Base-by-base conservation (phyloP, 1,284 basidiomycete species). In the Flammula alnicola region DNA sequence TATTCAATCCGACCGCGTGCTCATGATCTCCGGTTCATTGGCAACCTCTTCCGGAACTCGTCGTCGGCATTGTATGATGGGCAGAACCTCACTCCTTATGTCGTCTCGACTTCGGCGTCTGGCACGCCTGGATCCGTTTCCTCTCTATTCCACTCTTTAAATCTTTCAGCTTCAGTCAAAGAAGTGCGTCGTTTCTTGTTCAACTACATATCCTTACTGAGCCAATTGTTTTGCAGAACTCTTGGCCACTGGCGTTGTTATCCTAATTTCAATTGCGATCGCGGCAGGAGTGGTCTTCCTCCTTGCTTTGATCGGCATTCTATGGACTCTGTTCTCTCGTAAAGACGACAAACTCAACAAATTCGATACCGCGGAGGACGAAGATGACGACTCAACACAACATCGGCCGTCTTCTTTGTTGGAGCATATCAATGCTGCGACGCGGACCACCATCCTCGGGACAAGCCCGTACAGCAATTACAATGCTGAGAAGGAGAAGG, bases 211-310 rank as follows among this genome's bases (percentile, higher is more conserved):
- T 25, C 16, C 43, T 52, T 36, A 45, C 29, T 53, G 9, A 55
- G 6, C 9, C 31, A 16, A 12, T 30, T n/a, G 41, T 42, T n/a
- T 29, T 49, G 4, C 56, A 93, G 93, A 85, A 66, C 91, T 88
- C 78, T 82, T 98, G 44, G 93, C 94, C 1, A 84, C 86, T 19
- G 97, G 95, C 2, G 80, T 98, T 30, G 93, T 99, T 47, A 98
- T 99, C 55, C 80, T 98, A 31, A 95, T 99, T 59, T 96, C 94
- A 4, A 98, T 99, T 59, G 96, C 95, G 23, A 97, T 98, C 56
- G 87, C 93, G 3, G 93, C 95, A 8, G 96, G 95, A 20, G 84
- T 98, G 19, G 93, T 99, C 44, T 95, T 99, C 74, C 73, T 98
- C 1, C 78, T 98, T 17, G 89, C 93, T 11, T 74, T 97, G 29